Evolutionary conservation across 2,329 filamentous ascomycete species (phyloP), one percentile per base, ranked within the genome.

Genomic region (Akanthomyces lecanii): DNA sequence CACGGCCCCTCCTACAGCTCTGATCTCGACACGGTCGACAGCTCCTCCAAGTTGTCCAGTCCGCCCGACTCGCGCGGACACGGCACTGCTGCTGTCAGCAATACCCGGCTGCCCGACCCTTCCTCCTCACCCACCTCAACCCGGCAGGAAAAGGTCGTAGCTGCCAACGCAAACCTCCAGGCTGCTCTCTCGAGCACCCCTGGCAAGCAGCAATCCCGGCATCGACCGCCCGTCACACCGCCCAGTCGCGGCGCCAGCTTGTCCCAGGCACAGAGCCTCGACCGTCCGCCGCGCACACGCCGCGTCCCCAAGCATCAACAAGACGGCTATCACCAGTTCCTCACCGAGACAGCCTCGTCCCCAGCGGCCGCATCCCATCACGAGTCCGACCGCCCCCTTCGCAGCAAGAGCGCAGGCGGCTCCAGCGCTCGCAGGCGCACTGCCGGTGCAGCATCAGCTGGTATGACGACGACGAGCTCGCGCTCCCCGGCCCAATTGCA

Each of bases 1-100:
- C 28, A 67, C 71, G 56, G 72, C 33, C 81, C 84, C 67, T 83
- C 83, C n/a, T 86, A 86, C 74, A 86, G 83, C 72, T 87, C 85
- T 53, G 85, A 87, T 69, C 77, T 82, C 65, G 85, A 88, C 30
- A 75, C 74, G n/a, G 76, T 75, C 65, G 82, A 84, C 69, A 82
- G 85, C 66, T 75, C 79, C 21, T 83, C 80, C 70, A 77, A 80
- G 61, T 74, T 82, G 64, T 85, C 83, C n/a, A 79, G 78, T 66
- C 78, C 79, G 66, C 70, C 74, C 28, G 28, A 23, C 40, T 82
- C 84, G 23, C 81, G 85, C 56, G 84, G 85, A 16, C 85, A 88
- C 64, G 16, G 44, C 36, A 28, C 38, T 38, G 28, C 38, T 16
- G 30, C 59, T 28, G 18, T 8, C 85, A 90, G 88, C 71, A 88